Percentiles rank a stretch among this genome's conserved stretches.
phyloP scores from a whole-genome alignment of 179 eudicot genomes.

The Silene vulgaris region DNA sequence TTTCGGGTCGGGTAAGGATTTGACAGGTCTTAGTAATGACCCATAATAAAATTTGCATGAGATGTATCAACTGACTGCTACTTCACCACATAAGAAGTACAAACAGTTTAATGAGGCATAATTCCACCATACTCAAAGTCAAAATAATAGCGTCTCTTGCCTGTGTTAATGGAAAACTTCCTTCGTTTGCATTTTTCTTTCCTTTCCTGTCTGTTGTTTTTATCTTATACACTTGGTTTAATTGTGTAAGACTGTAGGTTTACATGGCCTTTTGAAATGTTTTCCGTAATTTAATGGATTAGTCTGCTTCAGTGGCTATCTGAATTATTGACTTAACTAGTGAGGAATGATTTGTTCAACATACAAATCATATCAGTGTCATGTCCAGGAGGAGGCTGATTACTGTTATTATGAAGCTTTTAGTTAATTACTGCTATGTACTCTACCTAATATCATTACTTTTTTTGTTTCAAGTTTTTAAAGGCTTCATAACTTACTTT shows the following conservation, averaged over 20 bases:
- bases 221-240: neutral
- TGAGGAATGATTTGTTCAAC: neutral
- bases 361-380: neutral
- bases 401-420: neutral
- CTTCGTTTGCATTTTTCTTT: neutral
- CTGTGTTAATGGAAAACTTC: neutral
- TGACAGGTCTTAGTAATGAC: too few species aligned
- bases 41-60: too few species aligned
- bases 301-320: neutral
- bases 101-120: too few species aligned
- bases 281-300: neutral
- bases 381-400: neutral
- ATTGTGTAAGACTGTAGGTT: neutral
- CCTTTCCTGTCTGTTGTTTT: neutral
- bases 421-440: neutral
- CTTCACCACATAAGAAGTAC: too few species aligned
- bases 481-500: constrained; percentile 10
- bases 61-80: too few species aligned
- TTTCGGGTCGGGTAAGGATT: too few species aligned
- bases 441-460: neutral
- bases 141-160: constrained; percentile 1
- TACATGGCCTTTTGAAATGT: neutral
- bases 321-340: neutral
- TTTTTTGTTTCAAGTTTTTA: neutral
- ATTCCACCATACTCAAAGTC: neutral